Evolutionary conservation across 768 basidiomycete species (phyloP), one percentile per base, ranked within the genome.

Genomic region (Collybiopsis luxurians): DNA sequence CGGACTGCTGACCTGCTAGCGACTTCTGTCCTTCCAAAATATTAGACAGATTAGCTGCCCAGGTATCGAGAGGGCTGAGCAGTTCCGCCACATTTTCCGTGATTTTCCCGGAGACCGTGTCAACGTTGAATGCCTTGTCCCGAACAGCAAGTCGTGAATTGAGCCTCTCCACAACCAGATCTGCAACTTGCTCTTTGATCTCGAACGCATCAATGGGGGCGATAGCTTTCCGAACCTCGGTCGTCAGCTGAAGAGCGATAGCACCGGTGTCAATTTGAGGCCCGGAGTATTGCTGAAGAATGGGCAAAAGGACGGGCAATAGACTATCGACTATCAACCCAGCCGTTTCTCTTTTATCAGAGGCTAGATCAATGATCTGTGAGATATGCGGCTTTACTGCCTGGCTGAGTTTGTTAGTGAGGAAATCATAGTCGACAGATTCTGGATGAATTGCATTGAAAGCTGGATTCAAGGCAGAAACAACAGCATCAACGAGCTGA

Each of bases 341-440:
- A 3, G 92, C 92, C 3, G 92, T 94, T 70, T 94, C 92, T 34
- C 89, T 81, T 68, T 94, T 94, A 67, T 94, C 92, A 0, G 89
- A 91, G 26, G 92, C 87, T 48, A 94, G 80, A 66, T 94, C 92
- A 59, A 94, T 94, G 58, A 94, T 84, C 62, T 94, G 90, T 1
- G 90, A 83, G 24, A 94, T 92, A 61, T 92, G 88, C 6, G 92
- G 92, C 63, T 93, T 92, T 65, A 94, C 92, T 0, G 92, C 89
- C 68, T 94, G 89, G 23, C 87, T 80, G 15, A 94, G 82, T 63
- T 84, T 83, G 44, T 75, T 76, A 2, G 92, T 94, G 57, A 94
- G 73, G 61, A 79, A 76, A 34, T 92, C 89, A 63, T 93, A 90
- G 65, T 94, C 90, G 47, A 94, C 76, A 12, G 84, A 75, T 53